These are phyloP conservation scores for Globisporangium yorkense DNA, from an alignment of 352 stramenopile genomes.

Conservation along the genomic window DNA sequence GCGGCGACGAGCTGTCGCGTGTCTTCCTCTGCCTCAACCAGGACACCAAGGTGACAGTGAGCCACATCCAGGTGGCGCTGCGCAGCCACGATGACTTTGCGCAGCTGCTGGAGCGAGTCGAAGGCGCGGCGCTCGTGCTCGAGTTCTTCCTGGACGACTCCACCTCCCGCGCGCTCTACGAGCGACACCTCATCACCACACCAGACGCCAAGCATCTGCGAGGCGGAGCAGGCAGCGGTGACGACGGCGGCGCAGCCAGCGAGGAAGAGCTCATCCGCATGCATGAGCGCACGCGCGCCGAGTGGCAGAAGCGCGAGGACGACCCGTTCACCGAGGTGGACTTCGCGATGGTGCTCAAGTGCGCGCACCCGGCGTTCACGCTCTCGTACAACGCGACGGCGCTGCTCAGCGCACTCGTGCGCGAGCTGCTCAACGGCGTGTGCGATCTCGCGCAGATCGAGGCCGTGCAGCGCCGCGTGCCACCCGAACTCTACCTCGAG, in stretches of 20 bases:
- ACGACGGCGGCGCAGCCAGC: not conserved
- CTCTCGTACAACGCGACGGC: constrained; percentile 46
- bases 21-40: constrained; percentile 1
- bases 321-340: constrained; percentile 56
- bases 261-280: constrained; percentile 35
- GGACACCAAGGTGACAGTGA: constrained; percentile 50
- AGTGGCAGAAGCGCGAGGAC: constrained; percentile 55
- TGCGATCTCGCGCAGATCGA: constrained; percentile 39
- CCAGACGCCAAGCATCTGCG: constrained; percentile 42
- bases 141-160: constrained; percentile 50
- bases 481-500: constrained; percentile 13
- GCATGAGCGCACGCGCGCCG: constrained; percentile 38
- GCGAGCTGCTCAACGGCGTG: constrained; percentile 45
- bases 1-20: not conserved
- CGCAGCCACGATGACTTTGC: constrained; percentile 35
- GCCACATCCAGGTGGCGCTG: constrained; percentile 46
- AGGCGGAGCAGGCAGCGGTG: not conserved
- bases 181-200: constrained; percentile 30
- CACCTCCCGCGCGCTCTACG: constrained; percentile 36
- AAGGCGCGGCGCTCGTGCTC: constrained; percentile 29
- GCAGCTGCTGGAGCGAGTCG: constrained; percentile 26
- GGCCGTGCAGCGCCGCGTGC: constrained; percentile 17
- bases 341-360: constrained; percentile 56
- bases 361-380: constrained; percentile 52
- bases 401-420: constrained; percentile 41